Base-by-base conservation (phyloP, 2,329 filamentous ascomycete species). In the Alternaria gansuensis region DNA sequence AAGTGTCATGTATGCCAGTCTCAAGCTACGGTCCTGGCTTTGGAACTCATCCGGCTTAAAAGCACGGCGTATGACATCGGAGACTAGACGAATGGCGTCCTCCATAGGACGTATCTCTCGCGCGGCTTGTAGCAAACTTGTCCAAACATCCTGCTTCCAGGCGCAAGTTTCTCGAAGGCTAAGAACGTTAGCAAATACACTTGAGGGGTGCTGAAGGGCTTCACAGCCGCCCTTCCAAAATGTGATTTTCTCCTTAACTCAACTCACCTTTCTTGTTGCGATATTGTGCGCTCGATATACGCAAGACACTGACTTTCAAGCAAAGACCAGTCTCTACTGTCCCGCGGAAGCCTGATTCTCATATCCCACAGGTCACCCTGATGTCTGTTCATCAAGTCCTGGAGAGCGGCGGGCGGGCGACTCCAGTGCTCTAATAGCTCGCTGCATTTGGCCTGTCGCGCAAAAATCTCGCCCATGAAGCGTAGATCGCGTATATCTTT, bases 391-490 rank as follows among this genome's bases (percentile, higher is more conserved):
- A 71, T 59, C 11, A 73, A 56, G 26, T 53, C 53, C 44, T 60
- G 34, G 28, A 75, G 37, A 11, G 51, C 40, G 45, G 53, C 40
- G 11, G 70, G 62, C 9, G 70, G 62, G 13, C 59, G 52, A 10
- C 55, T 48, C 70, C 72, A 75, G 1, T 73, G 56, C 4, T 68
- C 45, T n/a, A 71, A 44, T 2, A 77, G 62, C 41, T 76, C 72
- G 17, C 50, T 54, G 14, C 45, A 62, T 24, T 63, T 64, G 13
- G 58, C 49, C 57, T 75, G 74, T 21, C 69, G 64, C 28, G 58
- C 37, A 40, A 70, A 76, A 31, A 77, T 68, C 13, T 70, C 64
- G 7, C 63, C 67, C 71, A 76, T 75, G 49, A 77, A 76, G 21
- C 73, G 71, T 28, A 77, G 52, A 55, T 76, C 74, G 11, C 71